These are phyloP conservation scores for Cadophora gregata DNA, from an alignment of 2,329 filamentous ascomycete species.

Conservation along the genomic window DNA sequence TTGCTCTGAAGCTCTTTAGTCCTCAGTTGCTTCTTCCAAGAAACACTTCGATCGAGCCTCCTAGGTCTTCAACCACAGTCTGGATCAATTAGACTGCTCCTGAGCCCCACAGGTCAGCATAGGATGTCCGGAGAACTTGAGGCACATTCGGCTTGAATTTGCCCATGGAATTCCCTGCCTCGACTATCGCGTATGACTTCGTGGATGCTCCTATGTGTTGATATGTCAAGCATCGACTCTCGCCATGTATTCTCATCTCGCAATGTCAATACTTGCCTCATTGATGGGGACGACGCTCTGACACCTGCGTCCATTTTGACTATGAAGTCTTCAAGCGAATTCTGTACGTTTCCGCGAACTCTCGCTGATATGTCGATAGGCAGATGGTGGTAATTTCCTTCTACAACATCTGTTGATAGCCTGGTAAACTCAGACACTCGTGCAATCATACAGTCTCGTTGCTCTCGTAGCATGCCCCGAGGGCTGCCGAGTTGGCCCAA, in stretches of 20 bases:
- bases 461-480: constrained; percentile 15
- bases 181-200: constrained; percentile 18
- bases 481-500: constrained; percentile 18
- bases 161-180: constrained; percentile 20
- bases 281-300: neutral
- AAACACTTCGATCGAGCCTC: neutral
- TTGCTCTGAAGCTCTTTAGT: constrained; percentile 10
- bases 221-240: neutral
- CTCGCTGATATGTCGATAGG: constrained; percentile 20
- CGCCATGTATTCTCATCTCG: neutral
- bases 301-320: neutral
- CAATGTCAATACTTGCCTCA: neutral
- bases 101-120: neutral
- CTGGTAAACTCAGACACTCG: constrained; percentile 25
- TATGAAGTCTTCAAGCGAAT: constrained; percentile 10
- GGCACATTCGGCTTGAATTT: constrained; percentile 19
- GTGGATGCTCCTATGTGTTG: neutral
- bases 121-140: neutral
- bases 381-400: constrained; percentile 28
- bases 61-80: neutral
- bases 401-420: constrained; percentile 23
- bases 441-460: constrained; percentile 14
- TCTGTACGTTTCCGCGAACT: constrained; percentile 9
- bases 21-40: neutral
- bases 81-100: neutral